A percentile compares a stretch with the other conserved stretches of the same genome.
Conservation (phyloP, 2,329 filamentous ascomycete genomes). For the Colletotrichum siamense region DNA sequence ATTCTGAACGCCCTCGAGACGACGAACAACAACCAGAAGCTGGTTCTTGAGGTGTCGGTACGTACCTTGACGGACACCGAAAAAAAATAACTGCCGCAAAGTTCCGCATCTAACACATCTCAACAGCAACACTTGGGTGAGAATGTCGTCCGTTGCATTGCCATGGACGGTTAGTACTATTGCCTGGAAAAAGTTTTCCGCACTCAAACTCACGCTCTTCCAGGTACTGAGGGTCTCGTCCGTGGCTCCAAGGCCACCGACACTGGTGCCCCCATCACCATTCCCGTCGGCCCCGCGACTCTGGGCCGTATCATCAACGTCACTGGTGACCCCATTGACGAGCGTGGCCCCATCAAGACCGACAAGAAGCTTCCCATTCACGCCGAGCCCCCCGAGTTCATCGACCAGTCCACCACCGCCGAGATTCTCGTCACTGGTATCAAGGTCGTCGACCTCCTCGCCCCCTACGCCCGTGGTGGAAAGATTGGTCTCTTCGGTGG, state of each 20-base stretch:
- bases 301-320: conserved; percentile 99
- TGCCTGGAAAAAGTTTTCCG: conserved; percentile 23
- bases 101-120: conserved; percentile 39
- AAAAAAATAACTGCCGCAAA: background rate
- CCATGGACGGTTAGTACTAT: conserved; percentile 89
- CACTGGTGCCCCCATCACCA: conserved; percentile 93
- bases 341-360: conserved; percentile 97
- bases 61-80: conserved; percentile 28
- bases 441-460: conserved; percentile 99
- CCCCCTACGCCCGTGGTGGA: conserved; percentile 99
- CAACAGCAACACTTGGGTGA: conserved; percentile 97
- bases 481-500: conserved; percentile 99
- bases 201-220: conserved; percentile 22
- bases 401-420: conserved; percentile 93
- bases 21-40: conserved; percentile 89
- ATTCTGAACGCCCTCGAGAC: conserved; percentile 98
- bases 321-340: conserved; percentile 99
- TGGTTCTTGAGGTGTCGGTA: conserved; percentile 97
- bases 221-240: conserved; percentile 99
- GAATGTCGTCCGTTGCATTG: conserved; percentile 99
- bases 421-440: conserved; percentile 99
- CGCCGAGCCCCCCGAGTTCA: conserved; percentile 90
- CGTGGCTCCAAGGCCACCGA: conserved; percentile 86
- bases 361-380: conserved; percentile 90
- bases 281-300: conserved; percentile 91